Evolutionary conservation across 805 yeast species (phyloP).

Genomic region (Candida patagonica): DNA sequence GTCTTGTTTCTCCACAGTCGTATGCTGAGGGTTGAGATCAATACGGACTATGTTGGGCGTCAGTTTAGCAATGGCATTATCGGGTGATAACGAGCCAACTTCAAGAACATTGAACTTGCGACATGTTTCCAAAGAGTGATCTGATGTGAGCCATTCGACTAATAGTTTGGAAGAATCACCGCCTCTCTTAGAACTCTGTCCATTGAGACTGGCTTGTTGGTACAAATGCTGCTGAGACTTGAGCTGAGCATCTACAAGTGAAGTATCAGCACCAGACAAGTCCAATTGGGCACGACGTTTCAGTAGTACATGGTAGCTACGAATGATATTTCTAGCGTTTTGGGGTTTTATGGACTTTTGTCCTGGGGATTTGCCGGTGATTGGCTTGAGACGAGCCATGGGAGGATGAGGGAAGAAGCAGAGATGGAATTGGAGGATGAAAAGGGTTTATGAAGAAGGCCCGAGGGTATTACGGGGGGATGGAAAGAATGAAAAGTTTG

Average conservation of each 20-base stretch:
- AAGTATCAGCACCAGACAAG: slow-evolving; percentile 17
- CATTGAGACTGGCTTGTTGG: slow-evolving; percentile 78
- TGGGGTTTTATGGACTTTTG: slow-evolving; percentile 17
- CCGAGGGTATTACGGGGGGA: no score
- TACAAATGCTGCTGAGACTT: slow-evolving; percentile 54
- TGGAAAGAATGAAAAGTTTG: no score
- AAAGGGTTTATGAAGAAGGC: no score
- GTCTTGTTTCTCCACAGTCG: slow-evolving; percentile 64
- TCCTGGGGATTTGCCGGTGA: slow-evolving; percentile 1
- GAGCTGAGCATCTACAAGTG: slow-evolving; percentile 39
- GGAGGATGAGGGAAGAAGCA: background rate
- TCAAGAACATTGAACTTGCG: slow-evolving; percentile 47
- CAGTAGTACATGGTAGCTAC: slow-evolving; percentile 65
- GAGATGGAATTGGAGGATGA: background rate
- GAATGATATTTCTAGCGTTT: slow-evolving; percentile 57
- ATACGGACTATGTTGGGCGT: slow-evolving; percentile 51
- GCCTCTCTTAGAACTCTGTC: slow-evolving; percentile 71
- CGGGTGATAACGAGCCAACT: slow-evolving; percentile 69
- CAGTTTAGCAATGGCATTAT: slow-evolving; percentile 46
- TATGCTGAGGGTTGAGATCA: slow-evolving; percentile 75
- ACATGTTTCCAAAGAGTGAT: slow-evolving; percentile 4
- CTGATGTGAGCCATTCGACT: slow-evolving; percentile 56
- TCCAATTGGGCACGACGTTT: slow-evolving; percentile 36
- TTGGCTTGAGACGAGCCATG: background rate
- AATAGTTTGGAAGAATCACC: slow-evolving; percentile 85